phyloP scores from a whole-genome alignment of 1,284 basidiomycete genomes.

The Meira nashicola region DNA sequence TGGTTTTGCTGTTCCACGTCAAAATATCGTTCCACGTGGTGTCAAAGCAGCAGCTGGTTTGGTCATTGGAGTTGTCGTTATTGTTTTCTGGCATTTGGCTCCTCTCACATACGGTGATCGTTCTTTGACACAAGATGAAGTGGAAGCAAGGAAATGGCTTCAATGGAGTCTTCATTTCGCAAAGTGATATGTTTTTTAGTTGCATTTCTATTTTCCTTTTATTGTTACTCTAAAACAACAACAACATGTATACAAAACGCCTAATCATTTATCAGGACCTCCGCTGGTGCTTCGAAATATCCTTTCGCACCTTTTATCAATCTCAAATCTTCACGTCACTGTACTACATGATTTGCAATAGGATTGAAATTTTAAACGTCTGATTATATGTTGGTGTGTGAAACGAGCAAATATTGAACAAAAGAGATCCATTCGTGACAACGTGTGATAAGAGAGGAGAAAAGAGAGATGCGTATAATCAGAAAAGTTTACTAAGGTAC shows the following conservation, averaged over 20 bases:
- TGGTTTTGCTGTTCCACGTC: constrained; percentile 12
- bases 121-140: constrained; percentile 24
- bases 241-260: too few relatives aligned
- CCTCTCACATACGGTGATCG: constrained; percentile 46
- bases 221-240: not conserved
- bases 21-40: constrained; percentile 18
- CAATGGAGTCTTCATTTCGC: constrained; percentile 43
- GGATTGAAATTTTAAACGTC: too few relatives aligned
- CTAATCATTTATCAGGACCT: too few relatives aligned
- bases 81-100: constrained; percentile 34
- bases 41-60: constrained; percentile 20
- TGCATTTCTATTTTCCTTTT: not conserved
- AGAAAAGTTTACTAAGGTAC: too few relatives aligned
- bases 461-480: not conserved
- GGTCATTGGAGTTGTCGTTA: constrained; percentile 15
- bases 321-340: not conserved
- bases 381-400: too few relatives aligned
- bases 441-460: not conserved
- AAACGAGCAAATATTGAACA: not conserved
- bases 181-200: not conserved
- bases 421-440: not conserved
- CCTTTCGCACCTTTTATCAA: not conserved
- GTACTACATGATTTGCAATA: too few relatives aligned
- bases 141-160: constrained; percentile 27
- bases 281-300: too few relatives aligned